Base-by-base conservation (phyloP, 2,329 filamentous ascomycete genomes). In the Hymenoscyphus repandus region DNA sequence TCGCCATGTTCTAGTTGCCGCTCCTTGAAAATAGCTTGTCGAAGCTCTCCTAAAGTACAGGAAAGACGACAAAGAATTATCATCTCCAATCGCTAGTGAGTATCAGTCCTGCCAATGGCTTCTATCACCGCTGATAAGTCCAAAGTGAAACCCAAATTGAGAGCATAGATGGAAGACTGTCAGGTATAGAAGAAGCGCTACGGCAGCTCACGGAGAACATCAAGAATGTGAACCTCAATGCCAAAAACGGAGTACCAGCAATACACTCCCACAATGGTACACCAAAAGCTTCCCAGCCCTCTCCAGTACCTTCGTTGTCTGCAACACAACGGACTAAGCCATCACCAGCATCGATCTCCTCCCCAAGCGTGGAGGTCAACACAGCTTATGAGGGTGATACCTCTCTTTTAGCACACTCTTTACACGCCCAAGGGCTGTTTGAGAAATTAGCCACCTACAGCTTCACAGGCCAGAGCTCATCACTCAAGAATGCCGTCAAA, bases 81-180 rank as follows among this genome's bases (percentile, higher is more conserved):
- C 11, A 54, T 57, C 7, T 57, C 54, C 13, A 53, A 50, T 47
- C 52, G 48, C 45, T 57, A 57, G 54, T 57, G 27, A 38, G 52
- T 39, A 17, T n/a, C 7, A 6, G 9, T 36, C 27, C 17, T 49
- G 17, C 20, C 18, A 15, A 15, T 36, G 20, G 18, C 22, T 9
- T n/a, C 13, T 31, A 17, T 13, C 27, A 41, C 38, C 49, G 34
- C 32, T 34, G 32, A 34, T 9, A 17, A 9, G 17, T 11, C 13
- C 17, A 30, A n/a, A 57, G 54, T 47, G 54, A 57, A 38, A 46
- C 33, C 11, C 49, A 57, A 47, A 46, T 57, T 32, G 54, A 54
- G 30, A 48, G 38, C 33, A 52, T 57, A 15, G 54, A 57, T 30
- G 42, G 47, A 10, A 47, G 54, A n/a, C 46, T 57, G 17, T 38